Base-by-base conservation (phyloP, 2,329 filamentous ascomycete species). In the Neofusicoccum sp. region DNA sequence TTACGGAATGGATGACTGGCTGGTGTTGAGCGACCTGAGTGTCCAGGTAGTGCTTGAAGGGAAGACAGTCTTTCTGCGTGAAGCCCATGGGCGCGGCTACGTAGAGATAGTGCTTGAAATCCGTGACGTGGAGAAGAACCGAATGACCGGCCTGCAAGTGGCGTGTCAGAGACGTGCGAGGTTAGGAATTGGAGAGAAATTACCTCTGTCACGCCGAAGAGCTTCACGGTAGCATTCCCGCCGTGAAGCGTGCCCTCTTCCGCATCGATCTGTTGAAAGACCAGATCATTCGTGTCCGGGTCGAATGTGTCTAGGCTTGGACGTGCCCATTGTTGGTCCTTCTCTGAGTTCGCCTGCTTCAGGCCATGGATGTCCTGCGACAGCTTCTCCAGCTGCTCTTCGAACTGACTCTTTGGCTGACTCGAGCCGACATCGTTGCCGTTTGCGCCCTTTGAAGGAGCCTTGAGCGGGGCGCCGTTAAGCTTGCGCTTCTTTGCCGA, bases 71-170 rank as follows among this genome's bases (percentile, higher is more conserved):
- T 43, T 86, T 82, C 47, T 86, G 86, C 30, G 85, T 85, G 74
- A 99, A 99, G 28, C 86, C 84, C 7, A 93, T 79, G 0, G 95
- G 95, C 0, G 96, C 95, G 8, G 91, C 89, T 47, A 98, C 86
- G 70, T 96, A 99, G 60, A 99, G 86, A 72, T 99, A 99, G 74
- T 99, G 95, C 67, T 91, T 88, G 76, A 99, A 99, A 70, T 92
- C 91, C 14, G 90, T 96, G 64, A 99, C 93, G 74, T 99, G 95
- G 11, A 99, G 81, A 74, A 99, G 85, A 40, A 96, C 91, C 3
- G 95, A 99, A 75, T 99, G 89, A 58, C 95, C 95, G 43, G 75
- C 76, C 82, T 86, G 62, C 5, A 38, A n/a, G 3, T 36, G 12
- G 9, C 5, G 38, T 36, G 28, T 41, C 3, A 61, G 68, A 63